Base-by-base conservation (phyloP, 129 eudicot genomes). In the Lonicera japonica region DNA sequence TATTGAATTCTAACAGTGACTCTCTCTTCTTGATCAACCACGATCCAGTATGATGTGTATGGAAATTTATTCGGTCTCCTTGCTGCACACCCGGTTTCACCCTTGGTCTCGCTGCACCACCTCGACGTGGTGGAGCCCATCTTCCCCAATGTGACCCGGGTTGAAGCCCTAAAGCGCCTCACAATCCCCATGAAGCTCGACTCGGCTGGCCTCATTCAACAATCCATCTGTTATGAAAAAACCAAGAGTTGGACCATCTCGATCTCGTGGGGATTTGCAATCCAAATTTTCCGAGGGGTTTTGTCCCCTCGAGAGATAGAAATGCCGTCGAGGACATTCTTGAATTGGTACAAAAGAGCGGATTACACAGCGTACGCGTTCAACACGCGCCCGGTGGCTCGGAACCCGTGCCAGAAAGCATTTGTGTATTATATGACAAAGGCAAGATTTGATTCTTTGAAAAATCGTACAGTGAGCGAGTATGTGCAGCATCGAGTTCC, bases 301-400 rank as follows among this genome's bases (percentile, higher is more conserved):
- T 54, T 87, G 63, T 92, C 98, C 0, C 96, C 98, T 16, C 87
- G 98, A 10, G 98, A 92, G 56, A 74, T 91, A 50, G 98, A 92
- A 70, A 92, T 92, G 98, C 98, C 98, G 0, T 87, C 98, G 0
- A 84, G 98, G 71, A 92, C 98, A 23, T 92, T 92, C 83, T 78
- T 92, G 72, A 92, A 92, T 78, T 92, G 98, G 98, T 87, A 92
- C 25, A 82, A 76, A 61, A 66, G 98, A 75, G 98, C 95, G 4
- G 98, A 92, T 79, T 92, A 92, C 77, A 92, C 79, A 1, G 98
- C 91, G 0, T 92, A 92, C 69, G 86, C 98, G 11, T 92, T 92
- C 78, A 92, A 92, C 77, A 92, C 98, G 0, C 83, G 98, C 21
- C 98, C 98, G 0, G 95, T 87, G 52, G 77, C 78, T 4, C 77